A percentile compares a stretch with the other conserved stretches of the same genome.
These are phyloP conservation scores for Tolypocladium pustulatum DNA, from an alignment of 2,329 filamentous ascomycete genomes.

Conservation along the genomic window DNA sequence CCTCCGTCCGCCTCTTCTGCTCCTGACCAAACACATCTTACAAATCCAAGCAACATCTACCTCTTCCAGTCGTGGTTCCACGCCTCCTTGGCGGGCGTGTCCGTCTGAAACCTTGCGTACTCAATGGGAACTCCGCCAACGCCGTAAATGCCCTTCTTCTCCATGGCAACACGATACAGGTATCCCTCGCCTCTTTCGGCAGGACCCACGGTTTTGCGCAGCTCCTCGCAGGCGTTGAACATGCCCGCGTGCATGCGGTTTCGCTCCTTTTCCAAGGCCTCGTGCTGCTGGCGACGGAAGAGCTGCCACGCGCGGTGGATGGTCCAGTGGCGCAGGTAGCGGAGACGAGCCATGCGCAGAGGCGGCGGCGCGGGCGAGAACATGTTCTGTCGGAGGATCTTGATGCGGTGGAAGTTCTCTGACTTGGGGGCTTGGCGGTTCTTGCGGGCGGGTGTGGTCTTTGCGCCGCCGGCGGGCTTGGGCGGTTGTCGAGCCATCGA, in stretches of 20 bases:
- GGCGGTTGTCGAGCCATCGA: conserved; percentile 18
- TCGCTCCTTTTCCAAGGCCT: conserved; percentile 56
- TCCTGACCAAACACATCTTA: background rate
- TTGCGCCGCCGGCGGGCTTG: conserved; percentile 12
- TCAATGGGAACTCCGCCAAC: conserved; percentile 74
- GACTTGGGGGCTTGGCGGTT: conserved; percentile 20
- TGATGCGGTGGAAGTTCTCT: conserved; percentile 31
- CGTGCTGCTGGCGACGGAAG: conserved; percentile 58
- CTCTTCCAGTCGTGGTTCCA: conserved; percentile 94
- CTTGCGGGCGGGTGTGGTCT: conserved; percentile 13
- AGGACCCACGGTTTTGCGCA: conserved; percentile 51
- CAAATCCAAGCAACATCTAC: conserved; percentile 14
- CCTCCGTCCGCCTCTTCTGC: background rate
- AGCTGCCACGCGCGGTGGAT: conserved; percentile 95
- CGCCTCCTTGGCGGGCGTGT: conserved; percentile 65
- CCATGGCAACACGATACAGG: conserved; percentile 79
- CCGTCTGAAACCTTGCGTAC: conserved; percentile 76
- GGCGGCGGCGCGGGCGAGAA: conserved; percentile 49
- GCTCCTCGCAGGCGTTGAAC: conserved; percentile 74
- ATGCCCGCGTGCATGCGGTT: conserved; percentile 75
- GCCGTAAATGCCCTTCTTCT: conserved; percentile 76
- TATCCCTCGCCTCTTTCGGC: conserved; percentile 52
- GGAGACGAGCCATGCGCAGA: conserved; percentile 78
- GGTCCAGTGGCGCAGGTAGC: conserved; percentile 92
- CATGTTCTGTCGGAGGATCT: conserved; percentile 35